Conservation (phyloP, 139 green algal genomes). For the Micromonas pusilla region DNA sequence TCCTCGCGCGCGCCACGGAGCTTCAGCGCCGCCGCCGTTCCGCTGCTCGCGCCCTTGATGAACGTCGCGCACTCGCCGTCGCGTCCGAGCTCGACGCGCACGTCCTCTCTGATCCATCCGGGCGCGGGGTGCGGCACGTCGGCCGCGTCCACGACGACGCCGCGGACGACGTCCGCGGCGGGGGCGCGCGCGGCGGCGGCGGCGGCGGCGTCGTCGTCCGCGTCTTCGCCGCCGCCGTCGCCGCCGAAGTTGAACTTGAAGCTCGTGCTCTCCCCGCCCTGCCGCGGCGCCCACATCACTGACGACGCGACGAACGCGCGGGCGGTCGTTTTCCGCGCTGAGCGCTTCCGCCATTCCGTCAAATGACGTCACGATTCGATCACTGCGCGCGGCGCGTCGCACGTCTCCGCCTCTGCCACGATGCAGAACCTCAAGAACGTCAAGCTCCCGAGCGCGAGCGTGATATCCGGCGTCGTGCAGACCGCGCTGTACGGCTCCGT, state of each 20-base stretch:
- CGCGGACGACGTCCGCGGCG: background rate
- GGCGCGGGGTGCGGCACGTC: background rate
- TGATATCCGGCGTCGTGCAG: background rate
- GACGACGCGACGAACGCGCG: too few relatives aligned
- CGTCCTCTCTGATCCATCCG: background rate
- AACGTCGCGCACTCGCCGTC: background rate
- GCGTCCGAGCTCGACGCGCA: background rate
- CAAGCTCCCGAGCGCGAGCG: background rate
- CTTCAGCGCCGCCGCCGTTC: background rate
- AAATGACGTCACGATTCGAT: background rate
- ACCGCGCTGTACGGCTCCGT: background rate
- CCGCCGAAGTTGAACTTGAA: constrained; percentile 14
- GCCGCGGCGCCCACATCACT: background rate
- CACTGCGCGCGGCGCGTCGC: too few relatives aligned
- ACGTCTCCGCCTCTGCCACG: too few relatives aligned
- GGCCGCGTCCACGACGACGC: background rate
- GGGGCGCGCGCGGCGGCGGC: background rate
- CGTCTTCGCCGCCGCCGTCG: background rate
- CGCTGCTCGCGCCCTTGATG: background rate
- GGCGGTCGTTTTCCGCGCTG: too few relatives aligned
- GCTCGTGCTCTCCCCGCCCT: background rate
- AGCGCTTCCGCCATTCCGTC: too few relatives aligned
- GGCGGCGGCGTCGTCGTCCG: background rate
- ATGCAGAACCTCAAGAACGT: constrained; percentile 20
- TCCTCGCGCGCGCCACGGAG: background rate